Evolutionary conservation across 805 yeast species (phyloP).

Genomic region (Metschnikowia lachancei): DNA sequence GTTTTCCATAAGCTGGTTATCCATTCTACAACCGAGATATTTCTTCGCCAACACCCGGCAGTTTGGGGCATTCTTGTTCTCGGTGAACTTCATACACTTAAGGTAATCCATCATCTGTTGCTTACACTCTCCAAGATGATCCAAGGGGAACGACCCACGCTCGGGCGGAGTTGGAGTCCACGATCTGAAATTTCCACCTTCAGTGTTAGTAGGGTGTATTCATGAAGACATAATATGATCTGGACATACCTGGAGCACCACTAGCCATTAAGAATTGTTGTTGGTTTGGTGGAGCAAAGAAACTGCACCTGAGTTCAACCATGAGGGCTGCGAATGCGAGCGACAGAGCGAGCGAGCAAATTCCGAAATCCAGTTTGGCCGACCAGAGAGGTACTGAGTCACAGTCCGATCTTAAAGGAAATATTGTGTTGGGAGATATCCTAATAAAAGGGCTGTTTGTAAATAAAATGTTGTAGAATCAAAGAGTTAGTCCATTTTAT

Average conservation of each 20-base stretch:
- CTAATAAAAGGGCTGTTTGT: too few species aligned
- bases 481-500: too few species aligned
- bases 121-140: slow-evolving; percentile 82
- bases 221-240: background rate
- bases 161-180: slow-evolving; percentile 92
- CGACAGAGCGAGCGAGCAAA: too few species aligned
- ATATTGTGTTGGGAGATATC: too few species aligned
- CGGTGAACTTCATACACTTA: slow-evolving; percentile 71
- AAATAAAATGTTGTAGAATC: too few species aligned
- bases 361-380: too few species aligned
- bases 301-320: background rate
- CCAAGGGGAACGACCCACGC: slow-evolving; percentile 93
- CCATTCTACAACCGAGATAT: slow-evolving; percentile 87
- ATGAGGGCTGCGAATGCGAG: background rate
- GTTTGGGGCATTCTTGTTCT: slow-evolving; percentile 85
- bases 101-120: slow-evolving; percentile 72
- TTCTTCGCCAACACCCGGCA: slow-evolving; percentile 81
- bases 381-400: too few species aligned
- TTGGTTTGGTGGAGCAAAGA: background rate
- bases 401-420: too few species aligned
- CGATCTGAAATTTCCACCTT: slow-evolving; percentile 21
- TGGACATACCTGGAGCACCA: slow-evolving; percentile 23
- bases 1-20: slow-evolving; percentile 49
- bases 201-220: slow-evolving; percentile 9
- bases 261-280: slow-evolving; percentile 16